Evolutionary conservation across 179 eudicot species (phyloP), one percentile per base, ranked within the genome.

Genomic region (Carnegiea gigantea): DNA sequence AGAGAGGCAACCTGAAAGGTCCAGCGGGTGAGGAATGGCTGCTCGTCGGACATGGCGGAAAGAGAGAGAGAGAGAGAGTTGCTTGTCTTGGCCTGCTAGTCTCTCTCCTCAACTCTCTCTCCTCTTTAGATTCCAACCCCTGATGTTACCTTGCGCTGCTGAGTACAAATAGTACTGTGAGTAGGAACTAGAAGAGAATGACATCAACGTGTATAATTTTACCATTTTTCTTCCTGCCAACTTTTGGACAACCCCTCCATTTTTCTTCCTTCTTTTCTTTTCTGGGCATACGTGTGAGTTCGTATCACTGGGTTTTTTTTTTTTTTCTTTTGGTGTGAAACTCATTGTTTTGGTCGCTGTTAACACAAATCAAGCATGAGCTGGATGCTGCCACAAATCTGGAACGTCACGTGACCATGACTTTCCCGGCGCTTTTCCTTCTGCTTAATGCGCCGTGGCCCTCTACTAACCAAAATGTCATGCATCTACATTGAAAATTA

Each of bases 1-100:
- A 44, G 30, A 12, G 44, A 1, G 59, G 33, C 38, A 53, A 76
- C 79, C 79, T 77, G 79, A 60, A 77, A 77, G 78, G 78, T 13
- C 78, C 78, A 75, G 64, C 78, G 78, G 13, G 78, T 75, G 64
- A 75, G 78, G 43, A 75, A 75, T 11, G 78, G 68, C 68, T 62
- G 78, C 4, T 75, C 78, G 40, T 51, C 78, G 59, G 78, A 5
- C 79, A 77, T 77, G 79, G 53, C 70, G 48, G 70, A 51, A 51
- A 77, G 26, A 38, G 70, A 51, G 26, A 24, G 78, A 76, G 78
- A 54, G 79, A 77, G 51, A 77, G 26, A 62, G 23, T 57, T 57
- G 62, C 5, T 5, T 57, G 62, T 20, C 14, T 48, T 48, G 15
- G 44, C 53, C 15, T 48, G 62, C 62, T 57, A n/a, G n/a, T 57